Base-by-base conservation (phyloP, 495 filamentous ascomycete genomes). In the Neurospora sp. region DNA sequence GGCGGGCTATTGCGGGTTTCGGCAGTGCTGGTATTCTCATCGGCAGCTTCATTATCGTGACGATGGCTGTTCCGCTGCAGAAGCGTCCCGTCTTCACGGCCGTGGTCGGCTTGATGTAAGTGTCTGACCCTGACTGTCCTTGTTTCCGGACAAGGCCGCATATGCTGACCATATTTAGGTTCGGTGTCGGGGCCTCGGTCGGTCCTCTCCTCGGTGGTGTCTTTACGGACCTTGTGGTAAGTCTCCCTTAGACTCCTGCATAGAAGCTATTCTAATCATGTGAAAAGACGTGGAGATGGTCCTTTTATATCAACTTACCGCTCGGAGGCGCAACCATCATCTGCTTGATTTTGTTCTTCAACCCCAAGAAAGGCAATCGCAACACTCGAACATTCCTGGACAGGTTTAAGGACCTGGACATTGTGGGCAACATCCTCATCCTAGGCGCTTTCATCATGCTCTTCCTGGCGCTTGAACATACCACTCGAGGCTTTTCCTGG, bases 1-100 rank as follows among this genome's bases (percentile, higher is more conserved):
- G 89, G 13, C 83, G 88, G 42, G 88, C 88, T 13, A 83, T 91
- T 38, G 85, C 87, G n/a, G 89, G 88, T 19, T 72, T 88, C 69
- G 87, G 86, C 5, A 76, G 82, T 77, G 42, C 84, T 17, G 78
- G 85, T 19, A 77, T 86, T 10, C 78, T 83, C 17, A 75, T 78
- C 6, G 85, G 85, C 2, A 77, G 78, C 39, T 80, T 83, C 40
- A 75, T 91, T 72, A 80, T 90, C 34, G 84, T 88, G 0, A 81
- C 89, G 31, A 87, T 71, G 1, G 85, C 91, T 69, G 81, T 83
- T 5, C 82, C 82, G 11, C 80, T 85, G 38, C 76, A 80, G 21
- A 80, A 82, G 48, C 80, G 85, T 15, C 84, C 86, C 4, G 78
- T 83, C 19, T 83, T 81, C 71, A 82, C 81, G 71, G 83, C 85